Evolutionary conservation across 176 grass and related monocot genomes (phyloP).

Genomic region (Dendrocalamus sinicus): DNA sequence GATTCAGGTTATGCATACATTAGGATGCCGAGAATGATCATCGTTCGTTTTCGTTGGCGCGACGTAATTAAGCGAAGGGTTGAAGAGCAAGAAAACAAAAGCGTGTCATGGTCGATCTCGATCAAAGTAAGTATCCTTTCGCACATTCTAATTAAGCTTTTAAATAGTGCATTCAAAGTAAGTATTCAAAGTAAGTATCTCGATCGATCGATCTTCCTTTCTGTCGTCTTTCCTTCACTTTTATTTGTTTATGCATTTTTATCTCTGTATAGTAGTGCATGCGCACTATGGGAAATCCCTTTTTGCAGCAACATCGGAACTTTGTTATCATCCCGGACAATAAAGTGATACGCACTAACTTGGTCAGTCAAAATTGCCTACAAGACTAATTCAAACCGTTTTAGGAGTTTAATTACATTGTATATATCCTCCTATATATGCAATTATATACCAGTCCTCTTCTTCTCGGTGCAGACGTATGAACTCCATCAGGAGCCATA

Average conservation of each 20-base stretch:
- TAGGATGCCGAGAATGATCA: too few relatives aligned
- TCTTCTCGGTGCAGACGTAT: too few relatives aligned
- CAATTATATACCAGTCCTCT: not conserved
- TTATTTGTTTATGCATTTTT: conserved; percentile 17
- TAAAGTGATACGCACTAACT: conserved; percentile 11
- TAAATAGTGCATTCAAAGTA: too few relatives aligned
- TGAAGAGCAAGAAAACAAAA: conserved; percentile 1
- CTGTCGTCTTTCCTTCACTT: conserved; percentile 21
- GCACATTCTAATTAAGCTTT: conserved; percentile 32
- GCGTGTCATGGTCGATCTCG: conserved; percentile 14
- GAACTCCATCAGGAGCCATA: too few relatives aligned
- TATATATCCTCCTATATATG: not conserved
- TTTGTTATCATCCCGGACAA: conserved; percentile 10
- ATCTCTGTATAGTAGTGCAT: not conserved
- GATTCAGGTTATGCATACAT: too few relatives aligned
- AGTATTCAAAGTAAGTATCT: too few relatives aligned
- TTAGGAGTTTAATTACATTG: not conserved
- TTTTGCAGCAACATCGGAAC: conserved; percentile 1
- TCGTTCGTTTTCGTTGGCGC: not conserved
- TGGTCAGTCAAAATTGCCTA: not conserved
- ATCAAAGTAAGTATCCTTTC: conserved; percentile 11
- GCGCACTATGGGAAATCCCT: conserved; percentile 31
- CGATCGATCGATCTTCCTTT: not conserved
- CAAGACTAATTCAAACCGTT: conserved; percentile 23
- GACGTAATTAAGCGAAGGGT: not conserved